Percentiles rank a stretch among this genome's conserved stretches.
These are phyloP conservation scores for Acer campestre DNA, from an alignment of 345 rosid genomes.

Conservation along the genomic window DNA sequence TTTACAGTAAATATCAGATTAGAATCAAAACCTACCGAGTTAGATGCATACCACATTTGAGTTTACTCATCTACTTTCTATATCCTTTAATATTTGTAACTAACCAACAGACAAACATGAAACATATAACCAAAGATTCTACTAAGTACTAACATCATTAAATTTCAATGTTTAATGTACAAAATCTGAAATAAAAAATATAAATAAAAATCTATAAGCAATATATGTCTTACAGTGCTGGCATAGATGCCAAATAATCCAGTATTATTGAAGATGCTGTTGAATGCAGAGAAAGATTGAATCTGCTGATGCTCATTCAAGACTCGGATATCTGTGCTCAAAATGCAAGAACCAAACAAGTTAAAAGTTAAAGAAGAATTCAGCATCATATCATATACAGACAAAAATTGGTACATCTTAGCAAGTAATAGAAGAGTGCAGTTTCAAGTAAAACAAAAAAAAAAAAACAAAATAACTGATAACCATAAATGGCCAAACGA, in stretches of 20 bases:
- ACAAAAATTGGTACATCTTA: conserved; percentile 3
- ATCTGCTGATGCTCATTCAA: conserved; percentile 58
- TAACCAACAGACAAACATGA: not conserved
- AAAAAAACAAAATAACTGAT: not conserved
- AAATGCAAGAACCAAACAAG: not conserved
- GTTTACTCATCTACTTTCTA: not conserved
- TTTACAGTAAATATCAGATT: not conserved
- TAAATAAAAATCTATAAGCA: not conserved
- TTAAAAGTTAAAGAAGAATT: conserved; percentile 14
- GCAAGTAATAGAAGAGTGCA: not conserved
- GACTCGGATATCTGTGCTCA: conserved; percentile 58
- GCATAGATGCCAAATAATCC: conserved; percentile 80
- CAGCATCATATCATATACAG: not conserved
- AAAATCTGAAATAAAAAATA: not conserved
- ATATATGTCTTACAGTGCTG: conserved; percentile 53
- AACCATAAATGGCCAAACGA: not conserved
- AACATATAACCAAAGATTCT: not conserved
- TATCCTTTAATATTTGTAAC: not conserved
- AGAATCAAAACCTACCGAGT: not conserved
- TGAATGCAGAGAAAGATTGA: conserved; percentile 76
- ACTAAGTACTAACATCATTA: not conserved
- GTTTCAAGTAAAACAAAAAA: not conserved
- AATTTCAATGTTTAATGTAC: not conserved
- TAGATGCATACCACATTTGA: not conserved
- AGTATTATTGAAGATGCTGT: conserved; percentile 64